These are phyloP conservation scores for Lunularia cruciata DNA, from an alignment of 225 moss, liverwort and hornwort species.

Conservation along the genomic window DNA sequence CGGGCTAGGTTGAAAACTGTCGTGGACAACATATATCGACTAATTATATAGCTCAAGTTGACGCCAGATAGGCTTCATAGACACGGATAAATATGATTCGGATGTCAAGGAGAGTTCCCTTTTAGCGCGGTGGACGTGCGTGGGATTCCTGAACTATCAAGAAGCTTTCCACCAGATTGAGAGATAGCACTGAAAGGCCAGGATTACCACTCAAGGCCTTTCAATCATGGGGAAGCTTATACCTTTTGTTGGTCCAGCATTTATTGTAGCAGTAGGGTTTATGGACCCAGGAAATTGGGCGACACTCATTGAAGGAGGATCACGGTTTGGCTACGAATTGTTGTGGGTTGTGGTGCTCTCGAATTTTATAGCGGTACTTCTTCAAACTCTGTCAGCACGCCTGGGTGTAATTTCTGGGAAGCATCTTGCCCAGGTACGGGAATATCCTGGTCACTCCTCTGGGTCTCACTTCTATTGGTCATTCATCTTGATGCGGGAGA, in stretches of 20 bases:
- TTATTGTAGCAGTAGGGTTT: slow-evolving; percentile 73
- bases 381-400: slow-evolving; percentile 70
- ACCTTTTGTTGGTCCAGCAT: slow-evolving; percentile 56
- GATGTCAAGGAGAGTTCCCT: neutral
- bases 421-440: slow-evolving; percentile 67
- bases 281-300: slow-evolving; percentile 96
- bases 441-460: neutral
- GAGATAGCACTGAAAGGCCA: neutral
- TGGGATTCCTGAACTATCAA: neutral
- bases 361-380: slow-evolving; percentile 64
- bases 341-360: slow-evolving; percentile 64
- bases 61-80: neutral
- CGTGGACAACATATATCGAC: slow-evolving; percentile 7
- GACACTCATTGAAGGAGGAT: slow-evolving; percentile 66
- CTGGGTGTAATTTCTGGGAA: slow-evolving; percentile 76
- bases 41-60: neutral
- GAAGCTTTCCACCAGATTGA: neutral
- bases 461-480: no score
- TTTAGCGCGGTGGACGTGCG: neutral
- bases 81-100: neutral
- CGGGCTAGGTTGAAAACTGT: neutral
- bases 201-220: slow-evolving; percentile 2
- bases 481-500: no score
- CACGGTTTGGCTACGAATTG: slow-evolving; percentile 79
- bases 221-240: slow-evolving; percentile 50